These are phyloP conservation scores for Syzygium syzygioides DNA, from an alignment of 441 rosid genomes.

Conservation along the genomic window DNA sequence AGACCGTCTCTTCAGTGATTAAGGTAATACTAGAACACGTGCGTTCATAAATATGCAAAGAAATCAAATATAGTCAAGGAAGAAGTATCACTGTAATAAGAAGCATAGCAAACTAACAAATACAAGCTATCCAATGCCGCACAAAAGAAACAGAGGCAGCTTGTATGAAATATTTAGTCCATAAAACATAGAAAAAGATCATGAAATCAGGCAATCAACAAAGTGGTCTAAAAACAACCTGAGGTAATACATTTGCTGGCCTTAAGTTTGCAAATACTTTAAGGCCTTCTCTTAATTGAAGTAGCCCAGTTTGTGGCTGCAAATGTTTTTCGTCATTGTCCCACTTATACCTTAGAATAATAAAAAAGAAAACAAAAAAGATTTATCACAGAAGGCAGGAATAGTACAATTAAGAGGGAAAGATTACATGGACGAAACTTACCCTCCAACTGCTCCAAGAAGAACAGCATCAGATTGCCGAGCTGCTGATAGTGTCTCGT, in stretches of 20 bases:
- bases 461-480: constrained; percentile 70
- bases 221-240: constrained; percentile 28
- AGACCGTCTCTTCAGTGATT: background rate
- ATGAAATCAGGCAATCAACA: background rate
- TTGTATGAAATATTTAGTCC: background rate
- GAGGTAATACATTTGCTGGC: constrained; percentile 84
- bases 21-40: background rate
- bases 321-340: constrained; percentile 83
- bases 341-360: constrained; percentile 73
- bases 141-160: background rate
- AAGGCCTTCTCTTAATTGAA: constrained; percentile 76
- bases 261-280: constrained; percentile 90
- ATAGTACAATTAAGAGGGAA: background rate
- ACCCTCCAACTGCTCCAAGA: constrained; percentile 98
- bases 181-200: background rate
- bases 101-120: background rate
- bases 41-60: background rate
- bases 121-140: background rate
- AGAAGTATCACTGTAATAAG: background rate
- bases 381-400: background rate
- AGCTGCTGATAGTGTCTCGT: constrained; percentile 68
- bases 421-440: background rate
- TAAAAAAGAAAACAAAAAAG: background rate
- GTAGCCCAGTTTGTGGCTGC: constrained; percentile 87
- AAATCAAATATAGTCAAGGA: background rate